Base-by-base conservation (phyloP, 306 rosid species). In the Malus domestica region DNA sequence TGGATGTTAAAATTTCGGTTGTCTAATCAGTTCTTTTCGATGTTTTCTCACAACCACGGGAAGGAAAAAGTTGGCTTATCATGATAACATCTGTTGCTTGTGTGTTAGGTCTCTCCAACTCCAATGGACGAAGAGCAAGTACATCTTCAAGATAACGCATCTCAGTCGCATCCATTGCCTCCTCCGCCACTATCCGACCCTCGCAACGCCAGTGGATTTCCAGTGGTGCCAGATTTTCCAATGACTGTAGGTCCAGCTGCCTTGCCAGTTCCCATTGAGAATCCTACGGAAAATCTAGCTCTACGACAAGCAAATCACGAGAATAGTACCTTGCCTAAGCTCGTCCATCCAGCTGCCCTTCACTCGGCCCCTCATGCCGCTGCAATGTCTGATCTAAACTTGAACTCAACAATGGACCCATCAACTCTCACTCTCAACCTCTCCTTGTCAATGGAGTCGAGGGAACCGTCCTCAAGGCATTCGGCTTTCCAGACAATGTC, bases 41-140 rank as follows among this genome's bases (percentile, higher is more conserved):
- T 40, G 8, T 55, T 60, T 35, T 38, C 20, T 67, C 79, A 32
- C 67, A 5, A 66, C 77, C 65, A 70, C 72, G 78, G 29, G 33
- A 38, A 12, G 25, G 76, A 76, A 46, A 16, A 67, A 59, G 65
- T 66, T 66, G 57, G 46, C 74, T 73, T 33, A 73, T 23, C 35
- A 3, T 35, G 16, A 52, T 13, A n/a, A 6, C 7, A 23, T 10
- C 44, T 33, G 55, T 71, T 8, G 1, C 10, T 10, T 45, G 5
- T 70, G 44, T 82, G 40, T 82, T 81, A 96, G 99, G 98, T 96
- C 16, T 52, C 90, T 23, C 82, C 86, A 62, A 87, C 35, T 61
- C 87, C 92, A 46, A 85, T 88, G 94, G 98, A 90, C 77, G 97
- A 90, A 75, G 97, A 87, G 40, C 86, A 80, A 83, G 82, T 74